Conservation (phyloP, 2,329 filamentous ascomycete species). For the Dothistroma pini region DNA sequence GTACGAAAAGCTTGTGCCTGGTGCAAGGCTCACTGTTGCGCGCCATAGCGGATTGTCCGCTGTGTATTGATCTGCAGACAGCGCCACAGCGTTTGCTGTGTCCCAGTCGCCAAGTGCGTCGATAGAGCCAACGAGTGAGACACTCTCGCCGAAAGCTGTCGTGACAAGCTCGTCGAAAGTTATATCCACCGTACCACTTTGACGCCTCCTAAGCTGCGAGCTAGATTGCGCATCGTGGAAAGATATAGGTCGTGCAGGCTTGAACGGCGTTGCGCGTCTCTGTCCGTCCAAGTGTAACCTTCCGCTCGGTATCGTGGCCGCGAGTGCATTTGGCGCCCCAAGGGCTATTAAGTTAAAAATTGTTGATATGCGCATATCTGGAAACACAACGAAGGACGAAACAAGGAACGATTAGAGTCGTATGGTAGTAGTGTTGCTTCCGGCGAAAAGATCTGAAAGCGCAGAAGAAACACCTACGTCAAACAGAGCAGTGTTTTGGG, state of each 20-base stretch:
- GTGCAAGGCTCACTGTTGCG: slow-evolving; percentile 51
- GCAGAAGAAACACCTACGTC: slow-evolving; percentile 6
- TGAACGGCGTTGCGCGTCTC: slow-evolving; percentile 1
- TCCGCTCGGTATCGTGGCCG: slow-evolving; percentile 2
- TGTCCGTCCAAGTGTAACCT: background rate
- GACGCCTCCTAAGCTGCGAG: slow-evolving; percentile 1
- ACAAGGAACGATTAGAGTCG: background rate
- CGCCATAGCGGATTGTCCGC: slow-evolving; percentile 59
- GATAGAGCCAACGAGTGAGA: slow-evolving; percentile 62
- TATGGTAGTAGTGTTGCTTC: background rate
- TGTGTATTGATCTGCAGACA: slow-evolving; percentile 60
- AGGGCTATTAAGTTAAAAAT: slow-evolving; percentile 10
- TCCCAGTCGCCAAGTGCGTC: slow-evolving; percentile 61
- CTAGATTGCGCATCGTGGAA: background rate
- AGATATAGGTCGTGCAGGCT: slow-evolving; percentile 8
- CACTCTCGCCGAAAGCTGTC: slow-evolving; percentile 59
- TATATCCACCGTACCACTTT: slow-evolving; percentile 37
- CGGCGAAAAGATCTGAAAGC: background rate
- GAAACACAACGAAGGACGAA: slow-evolving; percentile 2
- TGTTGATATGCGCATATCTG: slow-evolving; percentile 10
- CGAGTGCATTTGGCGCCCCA: slow-evolving; percentile 5
- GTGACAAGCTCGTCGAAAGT: slow-evolving; percentile 59
- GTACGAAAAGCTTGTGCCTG: slow-evolving; percentile 50
- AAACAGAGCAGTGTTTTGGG: background rate
- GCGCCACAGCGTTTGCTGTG: slow-evolving; percentile 48